Conservation (phyloP, 1,284 basidiomycete species). For the Marasmius tenuissimus region DNA sequence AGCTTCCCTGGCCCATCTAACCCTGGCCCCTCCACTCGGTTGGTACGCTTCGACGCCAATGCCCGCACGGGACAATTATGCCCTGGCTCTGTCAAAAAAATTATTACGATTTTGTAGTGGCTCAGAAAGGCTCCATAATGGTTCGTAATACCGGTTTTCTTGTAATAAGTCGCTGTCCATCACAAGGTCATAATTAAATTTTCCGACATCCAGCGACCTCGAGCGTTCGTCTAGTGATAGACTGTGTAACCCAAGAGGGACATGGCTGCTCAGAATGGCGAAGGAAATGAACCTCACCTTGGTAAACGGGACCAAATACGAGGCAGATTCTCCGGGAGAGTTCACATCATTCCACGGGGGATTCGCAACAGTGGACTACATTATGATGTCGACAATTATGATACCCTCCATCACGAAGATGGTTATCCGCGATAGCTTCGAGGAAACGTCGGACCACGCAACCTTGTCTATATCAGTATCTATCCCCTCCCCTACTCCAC, state of each 20-base stretch:
- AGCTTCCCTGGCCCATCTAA: too few species aligned
- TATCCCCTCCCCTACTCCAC: background rate
- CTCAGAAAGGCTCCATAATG: too few species aligned
- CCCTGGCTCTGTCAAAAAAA: too few species aligned
- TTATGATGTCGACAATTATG: background rate
- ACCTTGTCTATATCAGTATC: background rate
- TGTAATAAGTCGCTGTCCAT: too few species aligned
- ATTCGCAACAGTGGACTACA: background rate
- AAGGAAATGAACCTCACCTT: background rate
- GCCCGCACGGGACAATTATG: background rate
- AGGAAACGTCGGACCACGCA: background rate
- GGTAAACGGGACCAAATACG: background rate
- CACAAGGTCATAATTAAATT: too few species aligned
- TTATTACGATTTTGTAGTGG: too few species aligned
- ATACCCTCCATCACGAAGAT: background rate
- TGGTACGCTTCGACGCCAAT: background rate
- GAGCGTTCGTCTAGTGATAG: too few species aligned
- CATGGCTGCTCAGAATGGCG: background rate
- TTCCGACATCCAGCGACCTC: too few species aligned
- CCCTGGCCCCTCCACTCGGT: too few species aligned
- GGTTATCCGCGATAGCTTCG: background rate
- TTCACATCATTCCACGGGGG: background rate
- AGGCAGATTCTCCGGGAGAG: background rate
- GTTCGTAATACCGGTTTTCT: too few species aligned
- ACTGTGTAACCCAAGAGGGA: background rate